phyloP scores from a whole-genome alignment of 257 asterid species.

The Gentiana macrophylla region DNA sequence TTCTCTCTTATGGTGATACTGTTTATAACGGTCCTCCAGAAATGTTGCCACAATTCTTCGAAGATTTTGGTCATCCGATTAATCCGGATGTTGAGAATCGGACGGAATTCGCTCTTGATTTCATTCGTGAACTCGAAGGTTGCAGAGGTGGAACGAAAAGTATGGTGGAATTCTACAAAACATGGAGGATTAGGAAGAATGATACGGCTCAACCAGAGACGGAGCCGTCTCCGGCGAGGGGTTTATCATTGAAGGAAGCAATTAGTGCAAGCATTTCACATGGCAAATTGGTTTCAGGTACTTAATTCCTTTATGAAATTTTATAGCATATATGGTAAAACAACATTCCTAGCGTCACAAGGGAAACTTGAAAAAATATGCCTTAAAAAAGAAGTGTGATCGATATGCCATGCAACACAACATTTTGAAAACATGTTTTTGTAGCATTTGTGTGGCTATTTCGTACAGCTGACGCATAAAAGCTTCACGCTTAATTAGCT shows the following conservation, averaged over 20 bases:
- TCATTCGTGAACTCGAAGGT: slow-evolving; percentile 63
- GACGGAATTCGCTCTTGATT: slow-evolving; percentile 62
- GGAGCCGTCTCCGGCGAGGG: slow-evolving; percentile 7
- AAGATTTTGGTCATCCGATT: slow-evolving; percentile 70
- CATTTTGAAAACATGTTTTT: too few species aligned
- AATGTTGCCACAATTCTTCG: slow-evolving; percentile 38
- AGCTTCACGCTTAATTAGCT: too few species aligned
- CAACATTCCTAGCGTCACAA: too few species aligned
- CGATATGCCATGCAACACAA: too few species aligned
- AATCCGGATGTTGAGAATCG: slow-evolving; percentile 51
- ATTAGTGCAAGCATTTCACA: slow-evolving; percentile 63
- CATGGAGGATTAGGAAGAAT: slow-evolving; percentile 40
- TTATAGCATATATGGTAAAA: too few species aligned
- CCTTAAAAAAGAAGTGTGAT: too few species aligned
- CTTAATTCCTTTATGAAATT: too few species aligned
- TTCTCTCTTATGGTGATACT: slow-evolving; percentile 61
- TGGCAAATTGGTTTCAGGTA: slow-evolving; percentile 60
- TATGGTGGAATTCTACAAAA: slow-evolving; percentile 51
- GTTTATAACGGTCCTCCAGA: slow-evolving; percentile 70
- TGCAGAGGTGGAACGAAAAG: slow-evolving; percentile 58
- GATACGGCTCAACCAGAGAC: not conserved
- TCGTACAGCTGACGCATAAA: too few species aligned
- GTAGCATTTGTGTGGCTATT: too few species aligned
- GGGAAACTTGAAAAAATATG: too few species aligned
- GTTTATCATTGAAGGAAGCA: slow-evolving; percentile 50